phyloP scores from a whole-genome alignment of 176 grass and related monocot species.

The Oryza meyeriana region DNA sequence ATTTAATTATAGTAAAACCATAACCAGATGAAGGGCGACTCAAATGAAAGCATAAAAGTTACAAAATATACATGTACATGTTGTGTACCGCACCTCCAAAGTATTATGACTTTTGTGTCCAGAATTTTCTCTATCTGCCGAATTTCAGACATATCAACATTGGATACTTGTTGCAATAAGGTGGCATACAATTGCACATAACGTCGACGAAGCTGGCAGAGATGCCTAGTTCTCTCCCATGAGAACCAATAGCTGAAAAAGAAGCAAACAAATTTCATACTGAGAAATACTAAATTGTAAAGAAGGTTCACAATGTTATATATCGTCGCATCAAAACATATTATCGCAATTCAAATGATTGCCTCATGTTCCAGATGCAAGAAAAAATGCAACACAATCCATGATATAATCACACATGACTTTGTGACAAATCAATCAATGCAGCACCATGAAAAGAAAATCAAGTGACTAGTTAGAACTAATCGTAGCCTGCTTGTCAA shows the following conservation, averaged over 20 bases:
- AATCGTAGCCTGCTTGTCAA: background rate
- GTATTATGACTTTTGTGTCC: slow-evolving; percentile 89
- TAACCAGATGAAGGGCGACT: slow-evolving; percentile 7
- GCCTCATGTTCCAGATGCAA: background rate
- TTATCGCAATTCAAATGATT: background rate
- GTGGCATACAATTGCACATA: slow-evolving; percentile 88
- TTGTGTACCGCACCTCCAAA: slow-evolving; percentile 69
- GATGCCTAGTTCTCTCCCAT: slow-evolving; percentile 91
- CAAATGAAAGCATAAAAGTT: slow-evolving; percentile 5
- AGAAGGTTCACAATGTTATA: background rate
- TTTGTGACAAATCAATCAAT: background rate
- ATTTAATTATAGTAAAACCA: slow-evolving; percentile 37
- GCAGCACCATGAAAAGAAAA: background rate
- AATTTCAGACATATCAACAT: slow-evolving; percentile 75
- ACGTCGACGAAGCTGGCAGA: slow-evolving; percentile 86
- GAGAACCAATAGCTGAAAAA: slow-evolving; percentile 68
- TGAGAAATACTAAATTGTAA: slow-evolving; percentile 15
- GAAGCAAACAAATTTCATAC: slow-evolving; percentile 26
- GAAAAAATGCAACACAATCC: background rate
- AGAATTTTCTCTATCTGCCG: slow-evolving; percentile 87
- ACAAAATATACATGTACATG: background rate
- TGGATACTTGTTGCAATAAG: slow-evolving; percentile 69
- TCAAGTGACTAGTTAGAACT: background rate
- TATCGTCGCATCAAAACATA: slow-evolving; percentile 11
- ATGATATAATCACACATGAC: background rate